phyloP scores from a whole-genome alignment of 352 stramenopile genomes.

The Peronospora destructor region DNA sequence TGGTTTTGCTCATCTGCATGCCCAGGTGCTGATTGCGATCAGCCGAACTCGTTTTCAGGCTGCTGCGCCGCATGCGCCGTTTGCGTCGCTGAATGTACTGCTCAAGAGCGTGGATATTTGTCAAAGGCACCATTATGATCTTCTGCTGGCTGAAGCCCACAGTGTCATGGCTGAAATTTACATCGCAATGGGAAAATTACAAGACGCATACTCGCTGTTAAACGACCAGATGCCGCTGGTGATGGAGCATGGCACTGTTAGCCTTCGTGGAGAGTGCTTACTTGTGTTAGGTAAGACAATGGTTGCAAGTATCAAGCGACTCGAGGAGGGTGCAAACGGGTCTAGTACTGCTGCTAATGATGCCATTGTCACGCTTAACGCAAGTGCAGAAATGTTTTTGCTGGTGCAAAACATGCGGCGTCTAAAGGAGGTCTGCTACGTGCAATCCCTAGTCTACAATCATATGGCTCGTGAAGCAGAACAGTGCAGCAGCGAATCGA shows the following conservation, averaged over 20 bases:
- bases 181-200: conserved; percentile 45
- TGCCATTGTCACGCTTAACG: conserved; percentile 23
- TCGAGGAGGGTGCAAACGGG: conserved; percentile 15
- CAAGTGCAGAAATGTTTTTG: conserved; percentile 31
- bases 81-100: conserved; percentile 37
- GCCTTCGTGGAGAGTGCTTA: conserved; percentile 48
- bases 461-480: conserved; percentile 24
- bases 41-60: conserved; percentile 34
- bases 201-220: conserved; percentile 41
- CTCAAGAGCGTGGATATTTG: conserved; percentile 48
- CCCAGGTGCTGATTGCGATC: conserved; percentile 42
- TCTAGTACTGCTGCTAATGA: conserved; percentile 5
- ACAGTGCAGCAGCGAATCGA: conserved; percentile 7
- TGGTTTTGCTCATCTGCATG: conserved; percentile 39
- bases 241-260: conserved; percentile 55
- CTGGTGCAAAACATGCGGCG: conserved; percentile 29
- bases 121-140: conserved; percentile 42
- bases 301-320: conserved; percentile 30
- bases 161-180: conserved; percentile 58
- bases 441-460: conserved; percentile 38
- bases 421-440: conserved; percentile 37
- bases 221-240: conserved; percentile 55
- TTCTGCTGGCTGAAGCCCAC: conserved; percentile 53
- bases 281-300: conserved; percentile 50
- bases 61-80: conserved; percentile 37